These are phyloP conservation scores for Colletotrichum sp. DNA, from an alignment of 2,329 filamentous ascomycete species.

Conservation along the genomic window DNA sequence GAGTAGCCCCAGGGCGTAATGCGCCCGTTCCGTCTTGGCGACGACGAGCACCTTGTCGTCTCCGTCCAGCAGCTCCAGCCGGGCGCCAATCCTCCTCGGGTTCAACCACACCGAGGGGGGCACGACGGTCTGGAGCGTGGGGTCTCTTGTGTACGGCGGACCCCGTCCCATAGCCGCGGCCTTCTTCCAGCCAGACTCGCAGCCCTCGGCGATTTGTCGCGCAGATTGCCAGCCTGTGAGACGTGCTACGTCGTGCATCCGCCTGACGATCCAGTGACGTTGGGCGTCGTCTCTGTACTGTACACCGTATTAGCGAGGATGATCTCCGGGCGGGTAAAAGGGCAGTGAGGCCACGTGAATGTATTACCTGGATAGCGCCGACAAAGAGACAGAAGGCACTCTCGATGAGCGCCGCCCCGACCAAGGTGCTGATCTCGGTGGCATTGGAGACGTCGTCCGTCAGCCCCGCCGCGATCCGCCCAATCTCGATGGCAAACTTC, in stretches of 20 bases:
- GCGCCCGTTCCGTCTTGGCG: constrained; percentile 66
- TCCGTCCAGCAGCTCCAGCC: constrained; percentile 51
- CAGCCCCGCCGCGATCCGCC: constrained; percentile 79
- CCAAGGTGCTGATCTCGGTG: constrained; percentile 72
- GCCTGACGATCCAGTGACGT: constrained; percentile 77
- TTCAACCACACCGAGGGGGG: constrained; percentile 51
- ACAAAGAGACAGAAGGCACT: constrained; percentile 85
- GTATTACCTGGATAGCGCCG: constrained; percentile 73
- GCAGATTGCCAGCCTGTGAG: constrained; percentile 90
- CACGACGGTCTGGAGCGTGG: constrained; percentile 40
- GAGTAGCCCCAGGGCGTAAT: constrained; percentile 80
- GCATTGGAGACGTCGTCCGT: constrained; percentile 58
- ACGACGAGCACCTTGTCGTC: constrained; percentile 58
- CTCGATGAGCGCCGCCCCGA: constrained; percentile 85
- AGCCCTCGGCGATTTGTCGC: constrained; percentile 79
- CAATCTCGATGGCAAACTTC: constrained; percentile 74
- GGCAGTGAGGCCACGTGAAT: not conserved
- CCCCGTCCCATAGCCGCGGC: constrained; percentile 76
- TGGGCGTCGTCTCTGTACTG: constrained; percentile 76
- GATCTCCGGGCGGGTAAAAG: not conserved
- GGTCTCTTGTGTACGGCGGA: constrained; percentile 69
- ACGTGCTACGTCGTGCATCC: constrained; percentile 76
- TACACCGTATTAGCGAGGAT: constrained; percentile 15
- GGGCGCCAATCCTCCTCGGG: constrained; percentile 55
- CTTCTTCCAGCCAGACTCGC: constrained; percentile 83